These are phyloP conservation scores for Lactarius sp. DNA, from an alignment of 768 basidiomycete species.

Conservation along the genomic window DNA sequence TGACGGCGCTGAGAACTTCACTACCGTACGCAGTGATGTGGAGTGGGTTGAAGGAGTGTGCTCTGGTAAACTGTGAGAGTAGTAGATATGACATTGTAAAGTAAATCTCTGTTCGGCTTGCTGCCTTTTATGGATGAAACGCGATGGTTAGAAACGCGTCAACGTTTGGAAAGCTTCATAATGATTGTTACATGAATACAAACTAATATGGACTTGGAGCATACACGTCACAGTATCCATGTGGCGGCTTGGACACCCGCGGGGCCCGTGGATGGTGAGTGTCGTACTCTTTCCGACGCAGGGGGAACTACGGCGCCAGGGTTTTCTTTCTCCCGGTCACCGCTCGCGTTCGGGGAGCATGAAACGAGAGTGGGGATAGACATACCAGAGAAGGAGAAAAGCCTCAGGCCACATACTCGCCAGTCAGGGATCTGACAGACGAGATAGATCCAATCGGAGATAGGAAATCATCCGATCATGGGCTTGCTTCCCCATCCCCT, in stretches of 20 bases:
- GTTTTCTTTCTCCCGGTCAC: too few relatives aligned
- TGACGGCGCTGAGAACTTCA: slow-evolving; percentile 76
- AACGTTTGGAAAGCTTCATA: not conserved
- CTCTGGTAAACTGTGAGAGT: slow-evolving; percentile 49
- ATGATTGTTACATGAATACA: too few relatives aligned
- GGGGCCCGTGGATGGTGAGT: not conserved
- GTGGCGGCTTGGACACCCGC: not conserved
- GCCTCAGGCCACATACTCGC: not conserved
- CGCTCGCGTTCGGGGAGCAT: too few relatives aligned
- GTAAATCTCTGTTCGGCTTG: not conserved
- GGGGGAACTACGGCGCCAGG: not conserved
- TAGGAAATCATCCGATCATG: not conserved
- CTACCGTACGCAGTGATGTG: slow-evolving; percentile 76
- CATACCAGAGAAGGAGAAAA: too few relatives aligned
- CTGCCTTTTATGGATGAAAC: not conserved
- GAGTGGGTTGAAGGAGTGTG: slow-evolving; percentile 81
- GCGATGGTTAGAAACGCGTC: not conserved
- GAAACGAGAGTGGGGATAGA: too few relatives aligned
- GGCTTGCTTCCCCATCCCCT: not conserved
- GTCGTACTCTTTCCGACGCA: not conserved
- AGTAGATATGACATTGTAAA: too few relatives aligned
- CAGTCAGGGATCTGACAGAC: not conserved
- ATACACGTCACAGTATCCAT: too few relatives aligned
- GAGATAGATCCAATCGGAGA: not conserved
- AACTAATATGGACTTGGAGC: not conserved